Percentiles rank a stretch among this genome's conserved stretches.
Evolutionary conservation across 192 early-diverging fungal species (phyloP).

Genomic region (Coemansia sp.): DNA sequence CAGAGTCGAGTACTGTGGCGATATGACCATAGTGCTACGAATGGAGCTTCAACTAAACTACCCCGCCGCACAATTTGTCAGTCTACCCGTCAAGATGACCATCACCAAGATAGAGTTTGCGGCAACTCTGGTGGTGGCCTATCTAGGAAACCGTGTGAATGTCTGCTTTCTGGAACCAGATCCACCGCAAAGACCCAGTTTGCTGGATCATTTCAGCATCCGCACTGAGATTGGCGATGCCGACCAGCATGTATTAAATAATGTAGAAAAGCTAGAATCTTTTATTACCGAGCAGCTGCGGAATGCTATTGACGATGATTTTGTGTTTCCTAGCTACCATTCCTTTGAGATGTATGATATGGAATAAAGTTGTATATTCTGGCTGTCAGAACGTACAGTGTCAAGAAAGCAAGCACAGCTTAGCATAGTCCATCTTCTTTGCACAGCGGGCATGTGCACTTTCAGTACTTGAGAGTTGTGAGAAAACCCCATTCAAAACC

Average conservation of each 20-base stretch:
- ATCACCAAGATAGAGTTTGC: constrained; percentile 72
- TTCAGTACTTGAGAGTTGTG: background rate
- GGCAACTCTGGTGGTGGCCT: constrained; percentile 67
- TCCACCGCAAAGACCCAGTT: constrained; percentile 20
- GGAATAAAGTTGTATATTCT: background rate
- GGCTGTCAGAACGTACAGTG: background rate
- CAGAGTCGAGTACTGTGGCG: constrained; percentile 65
- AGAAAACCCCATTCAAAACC: background rate
- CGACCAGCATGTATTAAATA: constrained; percentile 65
- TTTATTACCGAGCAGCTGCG: constrained; percentile 80
- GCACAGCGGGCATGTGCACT: constrained; percentile 13
- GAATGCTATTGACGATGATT: constrained; percentile 70
- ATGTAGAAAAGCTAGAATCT: constrained; percentile 77
- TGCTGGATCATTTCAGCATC: constrained; percentile 36
- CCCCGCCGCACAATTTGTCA: constrained; percentile 70
- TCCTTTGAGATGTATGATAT: constrained; percentile 47
- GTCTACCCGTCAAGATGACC: constrained; percentile 66
- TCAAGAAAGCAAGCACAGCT: background rate
- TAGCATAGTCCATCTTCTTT: background rate
- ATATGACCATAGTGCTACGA: constrained; percentile 67
- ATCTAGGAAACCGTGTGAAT: constrained; percentile 63
- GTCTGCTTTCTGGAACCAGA: constrained; percentile 69
- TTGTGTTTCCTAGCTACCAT: constrained; percentile 77
- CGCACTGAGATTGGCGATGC: constrained; percentile 49
- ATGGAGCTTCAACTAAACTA: constrained; percentile 77